Evolutionary conservation across 306 rosid genomes (phyloP).

Genomic region (Quercus cerris): DNA sequence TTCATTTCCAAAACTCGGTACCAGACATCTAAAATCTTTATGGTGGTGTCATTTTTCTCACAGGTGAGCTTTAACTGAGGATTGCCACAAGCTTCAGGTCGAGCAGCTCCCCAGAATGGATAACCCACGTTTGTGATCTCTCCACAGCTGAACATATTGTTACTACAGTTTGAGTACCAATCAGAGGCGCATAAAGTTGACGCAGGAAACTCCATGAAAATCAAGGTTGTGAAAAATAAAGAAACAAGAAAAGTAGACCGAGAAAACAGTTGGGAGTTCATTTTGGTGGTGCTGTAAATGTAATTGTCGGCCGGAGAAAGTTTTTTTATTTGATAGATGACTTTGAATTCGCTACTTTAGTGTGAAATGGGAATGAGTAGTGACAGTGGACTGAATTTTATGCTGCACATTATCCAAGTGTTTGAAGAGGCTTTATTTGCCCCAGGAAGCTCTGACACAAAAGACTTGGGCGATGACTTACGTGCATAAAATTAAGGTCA

Average conservation of each 20-base stretch:
- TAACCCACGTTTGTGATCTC: neutral
- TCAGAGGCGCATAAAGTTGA: neutral
- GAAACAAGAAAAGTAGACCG: neutral
- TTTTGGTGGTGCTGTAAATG: too few species aligned
- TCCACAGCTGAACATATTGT: neutral
- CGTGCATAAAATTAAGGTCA: too few species aligned
- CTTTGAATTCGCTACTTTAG: too few species aligned
- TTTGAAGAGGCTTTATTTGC: too few species aligned
- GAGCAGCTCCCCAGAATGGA: conserved; percentile 22
- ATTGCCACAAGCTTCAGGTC: conserved; percentile 14
- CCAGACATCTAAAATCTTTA: neutral
- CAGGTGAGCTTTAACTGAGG: neutral
- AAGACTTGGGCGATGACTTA: too few species aligned
- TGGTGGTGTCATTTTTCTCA: fast-evolving
- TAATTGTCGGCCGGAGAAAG: too few species aligned
- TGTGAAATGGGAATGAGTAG: too few species aligned
- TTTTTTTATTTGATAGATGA: too few species aligned
- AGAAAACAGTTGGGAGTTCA: neutral
- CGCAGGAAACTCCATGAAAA: neutral
- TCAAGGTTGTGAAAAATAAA: neutral
- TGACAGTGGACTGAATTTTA: too few species aligned
- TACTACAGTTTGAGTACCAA: neutral
- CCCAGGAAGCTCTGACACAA: too few species aligned
- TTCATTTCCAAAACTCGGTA: neutral
- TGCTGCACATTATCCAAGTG: too few species aligned